Percentiles rank a stretch among this genome's conserved stretches.
Evolutionary conservation across 148 eudicot genomes (phyloP).

Genomic region (Mesembryanthemum crystallinum): DNA sequence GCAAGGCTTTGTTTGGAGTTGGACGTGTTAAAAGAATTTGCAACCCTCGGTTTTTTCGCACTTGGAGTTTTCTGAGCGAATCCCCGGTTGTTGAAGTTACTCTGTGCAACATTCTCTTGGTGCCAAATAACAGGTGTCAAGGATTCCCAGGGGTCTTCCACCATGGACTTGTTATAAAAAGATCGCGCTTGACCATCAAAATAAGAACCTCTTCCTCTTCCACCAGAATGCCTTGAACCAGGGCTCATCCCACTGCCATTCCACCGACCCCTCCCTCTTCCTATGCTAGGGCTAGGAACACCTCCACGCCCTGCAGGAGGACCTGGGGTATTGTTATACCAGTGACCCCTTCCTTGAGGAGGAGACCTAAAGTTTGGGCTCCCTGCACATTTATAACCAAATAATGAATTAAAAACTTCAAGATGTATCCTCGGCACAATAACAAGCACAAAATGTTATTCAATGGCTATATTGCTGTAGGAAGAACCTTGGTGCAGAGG

Average conservation of each 20-base stretch:
- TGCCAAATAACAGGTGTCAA: conserved; percentile 56
- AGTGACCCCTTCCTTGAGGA: conserved; percentile 36
- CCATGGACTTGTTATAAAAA: conserved; percentile 53
- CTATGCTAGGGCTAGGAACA: conserved; percentile 26
- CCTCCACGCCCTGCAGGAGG: conserved; percentile 35
- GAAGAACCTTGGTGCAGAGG: conserved; percentile 34
- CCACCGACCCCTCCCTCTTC: conserved; percentile 48
- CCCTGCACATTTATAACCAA: conserved; percentile 32
- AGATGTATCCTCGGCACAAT: background rate
- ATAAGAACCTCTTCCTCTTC: conserved; percentile 39
- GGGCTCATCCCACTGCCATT: conserved; percentile 24
- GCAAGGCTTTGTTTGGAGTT: conserved; percentile 58
- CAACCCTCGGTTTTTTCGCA: conserved; percentile 42
- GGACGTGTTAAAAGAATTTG: conserved; percentile 21
- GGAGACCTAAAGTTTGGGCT: conserved; percentile 31
- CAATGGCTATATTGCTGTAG: background rate
- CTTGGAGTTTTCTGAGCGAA: conserved; percentile 20
- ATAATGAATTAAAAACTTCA: conserved; percentile 7
- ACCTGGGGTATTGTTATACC: conserved; percentile 33
- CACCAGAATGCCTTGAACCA: conserved; percentile 28
- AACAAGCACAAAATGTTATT: background rate
- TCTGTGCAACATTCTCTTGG: conserved; percentile 10
- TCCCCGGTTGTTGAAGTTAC: conserved; percentile 15
- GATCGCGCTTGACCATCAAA: conserved; percentile 31
- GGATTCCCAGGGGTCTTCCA: conserved; percentile 63